Base-by-base conservation (phyloP, 768 basidiomycete species). In the Macrolepiota dolichaula region DNA sequence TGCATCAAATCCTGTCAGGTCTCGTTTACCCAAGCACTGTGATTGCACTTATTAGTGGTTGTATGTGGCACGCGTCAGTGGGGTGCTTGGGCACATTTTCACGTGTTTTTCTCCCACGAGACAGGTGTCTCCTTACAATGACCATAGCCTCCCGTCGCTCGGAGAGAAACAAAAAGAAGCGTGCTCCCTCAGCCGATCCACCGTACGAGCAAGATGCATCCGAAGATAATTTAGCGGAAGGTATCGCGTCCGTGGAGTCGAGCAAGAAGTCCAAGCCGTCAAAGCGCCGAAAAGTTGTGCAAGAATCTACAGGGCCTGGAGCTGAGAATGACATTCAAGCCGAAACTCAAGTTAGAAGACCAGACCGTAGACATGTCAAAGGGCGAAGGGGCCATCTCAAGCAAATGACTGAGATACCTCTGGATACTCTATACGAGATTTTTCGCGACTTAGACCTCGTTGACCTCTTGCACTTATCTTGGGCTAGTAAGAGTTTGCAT, bases 381-480 rank as follows among this genome's bases (percentile, higher is more conserved):
- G 24, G 57, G 1, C 47, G 42, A 13, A 40, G 51, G 44, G 59
- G 59, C 13, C 59, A 42, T 25, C 37, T 64, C 19, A 52, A 64
- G 40, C 46, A 46, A 22, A 46, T 64, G 22, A 52, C 51, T 2
- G 63, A 64, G 19, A 64, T 64, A 57, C 63, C 63, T 2, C 42
- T 64, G 10, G 63, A 64, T 12, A 46, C 62, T n/a, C 36, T 64
- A 19, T 50, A 54, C 24, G 63, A 81, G 79, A 75, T 79, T 29
- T 74, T 77, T 46, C 63, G 67, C 37, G 68, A 73, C 36, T 55
- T 79, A 7, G 64, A 70, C 29, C 75, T 76, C 3, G n/a, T 69
- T 4, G 78, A 79, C 56, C 64, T 81, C 22, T 66, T 80, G 27
- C 68, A 67, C 32, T 71, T 81, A 19, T 69, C 78, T 15, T 72